Base-by-base conservation (phyloP, 345 rosid species). In the Gossypium thurberi region DNA sequence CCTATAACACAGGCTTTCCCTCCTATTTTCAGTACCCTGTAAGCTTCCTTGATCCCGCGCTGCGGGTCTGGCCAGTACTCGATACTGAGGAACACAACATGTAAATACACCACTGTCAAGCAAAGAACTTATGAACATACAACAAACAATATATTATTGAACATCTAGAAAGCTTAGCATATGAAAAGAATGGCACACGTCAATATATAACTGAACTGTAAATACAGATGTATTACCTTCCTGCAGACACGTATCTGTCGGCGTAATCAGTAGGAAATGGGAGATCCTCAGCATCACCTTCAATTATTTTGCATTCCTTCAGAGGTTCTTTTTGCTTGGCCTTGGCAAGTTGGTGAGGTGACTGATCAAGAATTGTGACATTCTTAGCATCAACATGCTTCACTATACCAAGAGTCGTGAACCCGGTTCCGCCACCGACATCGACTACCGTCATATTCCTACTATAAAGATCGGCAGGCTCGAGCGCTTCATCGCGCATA, bases 61-160 rank as follows among this genome's bases (percentile, higher is more conserved):
- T 91, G 98, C 1, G 98, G 99, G 73, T 95, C 99, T 9, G 99
- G 99, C 99, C 99, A 95, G 83, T 92, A 95, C 88, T 95, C 99
- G 17, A 95, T 95, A 78, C 99, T 95, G 84, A 69, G 48, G 72
- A 69, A 17, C 10, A 17, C 26, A 51, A 51, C 46, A 68, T 58
- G 23, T 8, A 58, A 50, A 17, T 10, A 51, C 26, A 28, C 11
- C 7, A 33, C 40, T 33, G 40, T 33, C 40, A 33, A 33, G 6
- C 40, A 33, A 33, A 33, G 40, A 33, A 33, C 40, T 33, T 33
- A 33, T 33, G 40, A 33, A 33, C 46, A 62, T 8, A n/a, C 13
- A 62, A 62, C 50, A 46, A 62, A 62, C 13, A 10, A 46, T 46
- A 46, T 46, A 46, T 11, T 11, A 46, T 46, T 46, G 50, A 46